phyloP scores from a whole-genome alignment of 2,329 filamentous ascomycete genomes.

The Fusarium xylarioides region DNA sequence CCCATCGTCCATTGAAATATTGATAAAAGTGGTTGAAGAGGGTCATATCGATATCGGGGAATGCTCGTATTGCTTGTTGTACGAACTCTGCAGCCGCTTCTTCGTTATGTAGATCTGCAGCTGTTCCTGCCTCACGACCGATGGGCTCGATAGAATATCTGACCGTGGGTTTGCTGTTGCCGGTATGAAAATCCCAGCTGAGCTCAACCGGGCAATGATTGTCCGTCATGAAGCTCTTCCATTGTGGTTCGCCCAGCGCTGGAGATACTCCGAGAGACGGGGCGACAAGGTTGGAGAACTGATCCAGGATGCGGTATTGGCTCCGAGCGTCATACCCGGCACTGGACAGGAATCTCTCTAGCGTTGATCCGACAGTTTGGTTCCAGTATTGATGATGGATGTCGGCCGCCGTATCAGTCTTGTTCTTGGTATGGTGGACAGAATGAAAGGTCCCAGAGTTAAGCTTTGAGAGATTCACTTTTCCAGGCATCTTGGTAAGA shows the following conservation, averaged over 20 bases:
- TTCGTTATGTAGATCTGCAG: conserved; percentile 39
- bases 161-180: conserved; percentile 37
- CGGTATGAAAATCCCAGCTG: conserved; percentile 49
- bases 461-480: not conserved
- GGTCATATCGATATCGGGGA: not conserved
- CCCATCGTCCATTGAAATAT: not conserved
- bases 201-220: conserved; percentile 50
- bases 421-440: not conserved
- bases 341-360: not conserved
- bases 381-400: conserved; percentile 2
- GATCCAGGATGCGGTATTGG: not conserved
- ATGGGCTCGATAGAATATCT: conserved; percentile 49
- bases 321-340: not conserved
- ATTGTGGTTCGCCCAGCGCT: not conserved
- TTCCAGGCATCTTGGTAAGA: not conserved
- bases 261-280: not conserved
- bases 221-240: conserved; percentile 54
- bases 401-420: not conserved
- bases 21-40: not conserved
- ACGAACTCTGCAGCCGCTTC: not conserved
- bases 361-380: not conserved
- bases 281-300: not conserved
- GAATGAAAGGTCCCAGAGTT: not conserved
- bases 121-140: conserved; percentile 39
- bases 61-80: rapidly evolving